These are phyloP conservation scores for Puccinia coronata DNA, from an alignment of 1,284 basidiomycete species.

Conservation along the genomic window DNA sequence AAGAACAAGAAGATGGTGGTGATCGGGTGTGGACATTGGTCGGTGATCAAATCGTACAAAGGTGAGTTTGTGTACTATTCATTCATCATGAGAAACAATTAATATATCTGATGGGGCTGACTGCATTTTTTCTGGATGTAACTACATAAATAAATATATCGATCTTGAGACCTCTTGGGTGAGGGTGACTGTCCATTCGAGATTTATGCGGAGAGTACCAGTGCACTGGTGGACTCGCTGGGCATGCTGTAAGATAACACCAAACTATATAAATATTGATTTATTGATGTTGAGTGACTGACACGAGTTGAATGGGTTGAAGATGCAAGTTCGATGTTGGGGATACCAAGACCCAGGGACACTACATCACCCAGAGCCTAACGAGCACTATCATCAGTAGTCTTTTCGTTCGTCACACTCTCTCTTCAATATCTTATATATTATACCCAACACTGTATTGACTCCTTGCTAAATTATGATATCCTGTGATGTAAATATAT, in stretches of 20 bases:
- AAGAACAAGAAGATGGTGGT: constrained; percentile 20
- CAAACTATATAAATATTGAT: too few species aligned
- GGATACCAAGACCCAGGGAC: constrained; percentile 5
- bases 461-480: too few species aligned
- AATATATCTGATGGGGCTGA: neutral
- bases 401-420: neutral
- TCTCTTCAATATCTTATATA: neutral
- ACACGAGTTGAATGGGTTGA: neutral
- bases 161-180: constrained; percentile 26
- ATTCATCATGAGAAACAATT: neutral
- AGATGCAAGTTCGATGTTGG: constrained; percentile 25
- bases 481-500: too few species aligned
- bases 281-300: neutral
- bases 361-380: neutral
- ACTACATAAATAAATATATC: too few species aligned
- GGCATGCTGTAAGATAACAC: constrained; percentile 28
- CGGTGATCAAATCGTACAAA: constrained; percentile 41
- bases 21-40: constrained; percentile 46
- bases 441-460: too few species aligned
- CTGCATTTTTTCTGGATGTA: too few species aligned
- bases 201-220: constrained; percentile 28
- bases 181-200: constrained; percentile 24
- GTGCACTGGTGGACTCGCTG: neutral
- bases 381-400: neutral
- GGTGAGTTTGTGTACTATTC: neutral